Base-by-base conservation (phyloP, 768 basidiomycete species). In the Leccinum imitatum region DNA sequence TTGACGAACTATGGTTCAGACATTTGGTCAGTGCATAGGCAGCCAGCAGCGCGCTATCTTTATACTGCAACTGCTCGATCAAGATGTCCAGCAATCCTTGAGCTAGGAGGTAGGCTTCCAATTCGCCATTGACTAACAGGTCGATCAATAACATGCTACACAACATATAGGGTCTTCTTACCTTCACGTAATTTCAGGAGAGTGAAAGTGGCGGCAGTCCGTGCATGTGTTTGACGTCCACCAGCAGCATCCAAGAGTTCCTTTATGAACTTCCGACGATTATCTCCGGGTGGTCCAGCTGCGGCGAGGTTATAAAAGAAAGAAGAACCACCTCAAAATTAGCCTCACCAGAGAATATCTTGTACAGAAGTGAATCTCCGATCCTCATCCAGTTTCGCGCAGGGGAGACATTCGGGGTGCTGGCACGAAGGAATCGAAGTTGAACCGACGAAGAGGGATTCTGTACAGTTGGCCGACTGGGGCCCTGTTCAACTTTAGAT, bases 161-260 rank as follows among this genome's bases (percentile, higher is more conserved):
- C 19, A 19, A 7, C 23, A 11, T 33, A 53, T 31, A 21, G 9
- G 11, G 4, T 35, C 2, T 5, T 53, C 53, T 47, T 53, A 59
- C 64, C 52, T 47, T 55, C 52, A 25, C 31, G 50, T 44, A 65
- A 53, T 19, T 48, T 58, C 11, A 65, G 57, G 17, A 65, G 48
- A 23, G 64, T 65, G 13, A 65, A 60, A 17, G 57, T 65, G 9
- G 64, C 62, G 9, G 63, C 59, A 25, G 64, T 64, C 9, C 63
- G 59, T 35, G 63, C 64, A 3, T 46, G 59, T 14, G 47, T 58
- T 27, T 25, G 35, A 21, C 55, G 50, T 30, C 56, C 57, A 17
- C 35, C 44, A 11, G 54, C 59, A 39, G 59, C 62, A 9, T 50
- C 30, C 17, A 61, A 47, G n/a, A 65, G 62, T 1, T 57, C n/a